A percentile compares a stretch with the other conserved stretches of the same genome.
phyloP scores from a whole-genome alignment of 306 rosid genomes.

The Citrullus amarus region DNA sequence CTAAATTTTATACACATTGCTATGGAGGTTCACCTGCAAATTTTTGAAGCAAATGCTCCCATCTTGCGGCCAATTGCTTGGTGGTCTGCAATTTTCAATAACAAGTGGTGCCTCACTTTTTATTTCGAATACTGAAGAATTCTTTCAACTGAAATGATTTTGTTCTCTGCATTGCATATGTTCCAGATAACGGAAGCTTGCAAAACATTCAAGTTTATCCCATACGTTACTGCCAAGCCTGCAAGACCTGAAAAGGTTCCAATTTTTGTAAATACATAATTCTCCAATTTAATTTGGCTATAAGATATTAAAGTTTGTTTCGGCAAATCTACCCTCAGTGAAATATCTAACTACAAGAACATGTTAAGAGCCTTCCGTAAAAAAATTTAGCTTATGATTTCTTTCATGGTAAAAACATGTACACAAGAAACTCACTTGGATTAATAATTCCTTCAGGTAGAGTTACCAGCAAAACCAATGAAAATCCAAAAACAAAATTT shows the following conservation, averaged over 20 bases:
- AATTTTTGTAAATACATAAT: constrained; percentile 4
- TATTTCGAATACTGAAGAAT: constrained; percentile 64
- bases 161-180: constrained; percentile 88
- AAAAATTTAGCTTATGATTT: neutral
- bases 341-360: neutral
- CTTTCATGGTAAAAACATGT: neutral
- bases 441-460: constrained; percentile 84
- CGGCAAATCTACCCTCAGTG: neutral
- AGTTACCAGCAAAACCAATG: constrained; percentile 62
- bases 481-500: constrained; percentile 86
- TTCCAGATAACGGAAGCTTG: constrained; percentile 93
- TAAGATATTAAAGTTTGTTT: neutral
- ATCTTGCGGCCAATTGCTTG: constrained; percentile 71
- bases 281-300: neutral
- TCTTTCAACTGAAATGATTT: constrained; percentile 96
- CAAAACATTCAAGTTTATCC: constrained; percentile 75
- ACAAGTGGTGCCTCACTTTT: constrained; percentile 77
- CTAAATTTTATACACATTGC: constrained; percentile 3
- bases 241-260: constrained; percentile 59
- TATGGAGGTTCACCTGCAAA: constrained; percentile 37
- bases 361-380: neutral
- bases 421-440: constrained; percentile 56
- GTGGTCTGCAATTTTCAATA: constrained; percentile 57
- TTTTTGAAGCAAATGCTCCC: constrained; percentile 74
- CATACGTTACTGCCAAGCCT: constrained; percentile 92